Conservation (phyloP, 2,329 filamentous ascomycete species). For the Talaromyces sp. region DNA sequence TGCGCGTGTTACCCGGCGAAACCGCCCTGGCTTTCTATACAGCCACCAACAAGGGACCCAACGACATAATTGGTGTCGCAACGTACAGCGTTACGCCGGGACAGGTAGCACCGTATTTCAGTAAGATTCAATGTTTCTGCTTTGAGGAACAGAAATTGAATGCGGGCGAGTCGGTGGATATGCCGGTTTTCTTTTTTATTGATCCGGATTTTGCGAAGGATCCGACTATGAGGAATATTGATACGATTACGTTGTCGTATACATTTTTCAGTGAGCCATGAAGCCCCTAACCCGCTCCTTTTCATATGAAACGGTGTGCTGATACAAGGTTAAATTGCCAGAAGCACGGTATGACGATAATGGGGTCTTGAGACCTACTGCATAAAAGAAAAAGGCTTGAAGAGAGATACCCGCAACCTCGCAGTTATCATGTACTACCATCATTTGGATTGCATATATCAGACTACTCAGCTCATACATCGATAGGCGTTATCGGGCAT, state of each 20-base stretch:
- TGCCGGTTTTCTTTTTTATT: conserved; percentile 99
- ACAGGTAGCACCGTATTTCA: conserved; percentile 95
- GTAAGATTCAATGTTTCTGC: conserved; percentile 99
- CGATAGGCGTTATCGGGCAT: conserved; percentile 14
- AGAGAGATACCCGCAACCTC: not conserved
- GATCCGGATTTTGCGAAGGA: conserved; percentile 94
- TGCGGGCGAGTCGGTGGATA: conserved; percentile 95
- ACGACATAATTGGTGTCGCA: conserved; percentile 96
- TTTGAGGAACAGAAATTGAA: conserved; percentile 95
- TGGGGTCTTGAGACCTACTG: conserved; percentile 63
- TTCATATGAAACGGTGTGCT: too few species aligned
- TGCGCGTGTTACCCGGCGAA: conserved; percentile 90
- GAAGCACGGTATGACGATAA: conserved; percentile 84
- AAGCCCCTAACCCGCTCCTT: too few species aligned
- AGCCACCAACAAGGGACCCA: conserved; percentile 82
- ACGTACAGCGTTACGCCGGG: conserved; percentile 96
- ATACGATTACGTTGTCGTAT: conserved; percentile 93
- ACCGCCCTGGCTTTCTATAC: conserved; percentile 97
- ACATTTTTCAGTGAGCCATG: conserved; percentile 99
- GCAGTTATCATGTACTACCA: not conserved
- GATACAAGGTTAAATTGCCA: too few species aligned
- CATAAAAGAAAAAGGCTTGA: conserved; percentile 28
- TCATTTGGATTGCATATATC: not conserved
- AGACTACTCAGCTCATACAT: conserved; percentile 17
- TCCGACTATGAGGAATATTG: conserved; percentile 86